Evolutionary conservation across 495 filamentous ascomycete species (phyloP), one percentile per base, ranked within the genome.

Genomic region (Xylaria acuta): DNA sequence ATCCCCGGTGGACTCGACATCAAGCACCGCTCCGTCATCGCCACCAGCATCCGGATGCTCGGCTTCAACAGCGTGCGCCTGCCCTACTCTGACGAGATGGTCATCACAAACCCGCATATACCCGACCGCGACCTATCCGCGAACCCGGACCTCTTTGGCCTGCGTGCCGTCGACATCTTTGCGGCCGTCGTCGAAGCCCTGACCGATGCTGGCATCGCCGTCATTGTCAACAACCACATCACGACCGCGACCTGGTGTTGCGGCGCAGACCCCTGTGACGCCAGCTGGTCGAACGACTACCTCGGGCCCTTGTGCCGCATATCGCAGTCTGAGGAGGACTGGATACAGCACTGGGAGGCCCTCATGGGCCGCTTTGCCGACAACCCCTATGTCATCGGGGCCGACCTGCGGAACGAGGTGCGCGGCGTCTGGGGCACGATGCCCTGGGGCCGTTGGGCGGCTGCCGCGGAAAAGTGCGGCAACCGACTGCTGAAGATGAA

Each of bases 1-100:
- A 83, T 90, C n/a, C 86, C 86, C 7, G 86, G 86, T 18, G 89
- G 88, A 11, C 82, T 91, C 45, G 88, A 91, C 53, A 74, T 87
- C 6, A 84, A 83, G 72, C 88, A 90, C 75, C 87, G 89, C 20
- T 79, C 76, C 58, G 82, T 83, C 11, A 90, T 91, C 68, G 88
- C 88, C 2, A 40, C 67, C 27, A 83, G 84, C 25, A 86, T 90
- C 73, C 81, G 84, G 22, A 64, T 70, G 20, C 77, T 91, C 41
- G 88, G 89, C 18, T 91, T 91, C 81, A 91, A 91, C 79, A 88
- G 86, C 74, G 89, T 91, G 72, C 82, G 89, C 9, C 73, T 91
- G 64, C 88, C 89, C 8, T 91, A 91, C 78, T 81, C 84, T 14
- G 89, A 91, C 74, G 88, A 91, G 81, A 84, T 90, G 80, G 87